Conservation (phyloP, 1,284 basidiomycete genomes). For the Boletus albobrunnescens region DNA sequence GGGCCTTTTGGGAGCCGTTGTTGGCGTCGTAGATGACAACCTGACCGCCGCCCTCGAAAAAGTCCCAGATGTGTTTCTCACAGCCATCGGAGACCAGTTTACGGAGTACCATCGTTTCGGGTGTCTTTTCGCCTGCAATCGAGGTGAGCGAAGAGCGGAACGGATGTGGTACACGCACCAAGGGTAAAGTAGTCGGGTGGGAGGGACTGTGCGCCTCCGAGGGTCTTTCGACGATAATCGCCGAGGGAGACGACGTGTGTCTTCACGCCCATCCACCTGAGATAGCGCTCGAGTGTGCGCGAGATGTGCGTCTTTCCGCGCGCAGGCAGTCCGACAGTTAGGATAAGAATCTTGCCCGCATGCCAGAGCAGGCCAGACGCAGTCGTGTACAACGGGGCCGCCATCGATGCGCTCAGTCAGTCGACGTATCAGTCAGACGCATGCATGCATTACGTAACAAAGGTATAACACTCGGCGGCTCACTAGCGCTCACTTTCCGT, state of each 20-base stretch:
- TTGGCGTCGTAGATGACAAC: constrained; percentile 99
- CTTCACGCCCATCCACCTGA: constrained; percentile 97
- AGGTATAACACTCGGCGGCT: background rate
- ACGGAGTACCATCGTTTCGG: constrained; percentile 76
- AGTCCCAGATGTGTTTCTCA: constrained; percentile 86
- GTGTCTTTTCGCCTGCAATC: constrained; percentile 63
- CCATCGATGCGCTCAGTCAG: constrained; percentile 56
- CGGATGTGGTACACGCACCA: constrained; percentile 43
- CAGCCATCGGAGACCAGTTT: constrained; percentile 74
- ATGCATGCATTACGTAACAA: constrained; percentile 23
- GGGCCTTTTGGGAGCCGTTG: constrained; percentile 72
- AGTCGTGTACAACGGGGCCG: constrained; percentile 83
- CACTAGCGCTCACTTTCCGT: too few relatives aligned
- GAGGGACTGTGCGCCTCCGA: constrained; percentile 85
- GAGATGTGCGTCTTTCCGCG: constrained; percentile 97
- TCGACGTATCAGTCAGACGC: background rate
- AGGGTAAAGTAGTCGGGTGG: constrained; percentile 90
- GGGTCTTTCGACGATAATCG: constrained; percentile 86
- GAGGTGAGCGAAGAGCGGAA: background rate
- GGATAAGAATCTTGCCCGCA: constrained; percentile 90
- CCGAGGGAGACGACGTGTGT: constrained; percentile 92
- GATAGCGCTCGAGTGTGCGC: constrained; percentile 90
- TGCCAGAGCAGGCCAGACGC: constrained; percentile 84
- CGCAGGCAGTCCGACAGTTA: constrained; percentile 89
- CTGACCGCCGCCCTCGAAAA: constrained; percentile 85